Percentiles rank a stretch among this genome's conserved stretches.
Conservation (phyloP, 1,139 yeast species). For the Saccharomyces hybrid region DNA sequence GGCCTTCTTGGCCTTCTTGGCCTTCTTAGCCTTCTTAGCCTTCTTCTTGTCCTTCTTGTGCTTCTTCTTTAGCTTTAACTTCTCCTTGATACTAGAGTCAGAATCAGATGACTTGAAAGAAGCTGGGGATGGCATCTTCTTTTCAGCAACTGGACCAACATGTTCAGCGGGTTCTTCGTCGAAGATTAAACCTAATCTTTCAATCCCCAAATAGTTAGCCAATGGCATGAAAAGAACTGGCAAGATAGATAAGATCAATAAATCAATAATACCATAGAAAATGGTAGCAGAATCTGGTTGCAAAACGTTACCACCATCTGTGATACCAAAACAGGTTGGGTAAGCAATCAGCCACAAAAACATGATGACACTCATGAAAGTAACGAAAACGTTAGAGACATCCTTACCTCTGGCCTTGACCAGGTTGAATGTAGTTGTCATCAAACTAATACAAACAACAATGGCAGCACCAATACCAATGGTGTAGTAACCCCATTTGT, state of each 20-base stretch:
- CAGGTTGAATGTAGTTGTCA: constrained; percentile 25
- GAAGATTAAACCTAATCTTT: constrained; percentile 15
- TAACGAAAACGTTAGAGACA: constrained; percentile 14
- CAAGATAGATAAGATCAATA: constrained; percentile 36
- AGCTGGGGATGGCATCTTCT: constrained; percentile 1
- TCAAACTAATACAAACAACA: constrained; percentile 19
- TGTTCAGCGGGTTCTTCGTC: constrained; percentile 8
- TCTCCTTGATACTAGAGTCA: constrained; percentile 1
- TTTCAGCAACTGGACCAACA: constrained; percentile 1
- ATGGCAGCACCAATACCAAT: constrained; percentile 33
- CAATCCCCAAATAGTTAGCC: constrained; percentile 21
- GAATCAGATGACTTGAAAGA: constrained; percentile 3
- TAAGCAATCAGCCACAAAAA: constrained; percentile 43
- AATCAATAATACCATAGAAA: constrained; percentile 54
- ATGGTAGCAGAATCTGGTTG: constrained; percentile 58
- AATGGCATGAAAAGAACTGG: constrained; percentile 22
- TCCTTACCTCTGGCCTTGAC: constrained; percentile 20
- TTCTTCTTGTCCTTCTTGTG: constrained; percentile 5
- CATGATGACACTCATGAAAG: constrained; percentile 30
- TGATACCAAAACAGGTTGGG: constrained; percentile 53
- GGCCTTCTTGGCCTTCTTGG: constrained; percentile 7
- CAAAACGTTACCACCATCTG: constrained; percentile 60
- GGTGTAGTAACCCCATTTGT: constrained; percentile 47
- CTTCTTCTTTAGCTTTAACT: background rate
- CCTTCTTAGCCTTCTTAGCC: constrained; percentile 9